These are phyloP conservation scores for Cytospora paraplurivora DNA, from an alignment of 2,329 filamentous ascomycete genomes.

Conservation along the genomic window DNA sequence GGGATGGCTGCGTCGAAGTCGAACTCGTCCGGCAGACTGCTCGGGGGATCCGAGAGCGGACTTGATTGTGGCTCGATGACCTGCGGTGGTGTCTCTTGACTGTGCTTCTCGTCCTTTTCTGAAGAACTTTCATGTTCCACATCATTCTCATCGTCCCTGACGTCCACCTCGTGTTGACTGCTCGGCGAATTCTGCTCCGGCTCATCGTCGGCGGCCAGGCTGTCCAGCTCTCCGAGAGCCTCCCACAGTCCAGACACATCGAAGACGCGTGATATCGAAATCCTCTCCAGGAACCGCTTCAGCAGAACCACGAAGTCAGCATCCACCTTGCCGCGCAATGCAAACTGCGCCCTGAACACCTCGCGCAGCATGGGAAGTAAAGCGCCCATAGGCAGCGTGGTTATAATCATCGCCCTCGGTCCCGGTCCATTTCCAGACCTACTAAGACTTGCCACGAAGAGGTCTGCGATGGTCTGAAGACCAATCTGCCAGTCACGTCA, in stretches of 20 bases:
- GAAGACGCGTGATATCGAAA: slow-evolving; percentile 59
- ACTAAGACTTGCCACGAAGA: slow-evolving; percentile 37
- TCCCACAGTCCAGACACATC: slow-evolving; percentile 61
- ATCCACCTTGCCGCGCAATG: slow-evolving; percentile 25
- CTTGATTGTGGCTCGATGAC: slow-evolving; percentile 1
- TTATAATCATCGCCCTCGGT: slow-evolving; percentile 48
- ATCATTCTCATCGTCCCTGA: neutral
- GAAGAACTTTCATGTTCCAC: neutral
- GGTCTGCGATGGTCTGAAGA: slow-evolving; percentile 49
- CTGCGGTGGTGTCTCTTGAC: neutral
- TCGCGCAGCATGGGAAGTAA: slow-evolving; percentile 47
- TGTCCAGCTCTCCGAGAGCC: slow-evolving; percentile 54
- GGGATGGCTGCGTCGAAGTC: slow-evolving; percentile 3
- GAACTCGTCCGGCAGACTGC: slow-evolving; percentile 18
- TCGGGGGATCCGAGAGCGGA: slow-evolving; percentile 25
- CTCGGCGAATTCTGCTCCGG: slow-evolving; percentile 2
- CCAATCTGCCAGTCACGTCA: slow-evolving; percentile 39
- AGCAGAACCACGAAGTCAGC: slow-evolving; percentile 33
- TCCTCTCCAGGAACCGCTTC: slow-evolving; percentile 48
- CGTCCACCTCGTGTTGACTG: neutral
- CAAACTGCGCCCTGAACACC: slow-evolving; percentile 42
- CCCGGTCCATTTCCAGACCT: slow-evolving; percentile 10
- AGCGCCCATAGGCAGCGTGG: slow-evolving; percentile 46
- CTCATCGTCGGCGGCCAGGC: slow-evolving; percentile 2
- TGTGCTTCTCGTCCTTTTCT: neutral